Conservation (phyloP, 805 yeast genomes). For the Nakazawaea sp. region DNA sequence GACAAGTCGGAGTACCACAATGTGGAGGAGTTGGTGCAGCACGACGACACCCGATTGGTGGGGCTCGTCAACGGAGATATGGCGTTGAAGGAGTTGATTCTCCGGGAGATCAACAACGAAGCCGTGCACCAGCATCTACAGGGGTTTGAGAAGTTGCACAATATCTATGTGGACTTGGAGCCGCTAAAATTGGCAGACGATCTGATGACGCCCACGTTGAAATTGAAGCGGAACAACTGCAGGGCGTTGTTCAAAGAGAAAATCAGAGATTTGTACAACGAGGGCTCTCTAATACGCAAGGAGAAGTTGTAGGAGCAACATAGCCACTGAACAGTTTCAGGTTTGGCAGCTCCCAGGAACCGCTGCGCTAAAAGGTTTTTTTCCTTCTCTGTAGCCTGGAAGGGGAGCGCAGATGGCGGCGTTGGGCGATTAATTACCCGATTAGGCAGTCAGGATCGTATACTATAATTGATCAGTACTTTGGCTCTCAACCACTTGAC, state of each 20-base stretch:
- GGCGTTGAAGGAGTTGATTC: constrained; percentile 22
- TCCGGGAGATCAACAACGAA: constrained; percentile 30
- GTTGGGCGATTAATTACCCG: too few relatives aligned
- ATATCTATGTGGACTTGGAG: constrained; percentile 43
- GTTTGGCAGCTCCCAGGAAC: too few relatives aligned
- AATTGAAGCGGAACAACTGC: constrained; percentile 27
- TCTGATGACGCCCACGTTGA: constrained; percentile 60
- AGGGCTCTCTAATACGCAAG: constrained; percentile 9
- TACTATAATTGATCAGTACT: too few relatives aligned
- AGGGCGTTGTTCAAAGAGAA: constrained; percentile 4
- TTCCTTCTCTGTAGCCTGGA: neutral
- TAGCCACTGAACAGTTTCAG: too few relatives aligned
- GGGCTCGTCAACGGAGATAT: constrained; percentile 15
- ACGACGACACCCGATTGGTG: neutral
- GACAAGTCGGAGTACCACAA: neutral
- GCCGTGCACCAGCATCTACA: constrained; percentile 32
- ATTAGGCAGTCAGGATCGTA: too few relatives aligned
- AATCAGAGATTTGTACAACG: constrained; percentile 8
- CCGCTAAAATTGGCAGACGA: constrained; percentile 56
- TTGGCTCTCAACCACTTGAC: too few relatives aligned
- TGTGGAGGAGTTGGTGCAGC: constrained; percentile 3
- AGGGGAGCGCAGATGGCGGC: neutral
- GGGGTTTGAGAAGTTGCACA: constrained; percentile 61
- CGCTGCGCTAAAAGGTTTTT: too few relatives aligned
- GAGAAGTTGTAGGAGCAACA: neutral